Evolutionary conservation across 163 green algal genomes (phyloP).

Genomic region (Coccomyxa subellipsoidea): DNA sequence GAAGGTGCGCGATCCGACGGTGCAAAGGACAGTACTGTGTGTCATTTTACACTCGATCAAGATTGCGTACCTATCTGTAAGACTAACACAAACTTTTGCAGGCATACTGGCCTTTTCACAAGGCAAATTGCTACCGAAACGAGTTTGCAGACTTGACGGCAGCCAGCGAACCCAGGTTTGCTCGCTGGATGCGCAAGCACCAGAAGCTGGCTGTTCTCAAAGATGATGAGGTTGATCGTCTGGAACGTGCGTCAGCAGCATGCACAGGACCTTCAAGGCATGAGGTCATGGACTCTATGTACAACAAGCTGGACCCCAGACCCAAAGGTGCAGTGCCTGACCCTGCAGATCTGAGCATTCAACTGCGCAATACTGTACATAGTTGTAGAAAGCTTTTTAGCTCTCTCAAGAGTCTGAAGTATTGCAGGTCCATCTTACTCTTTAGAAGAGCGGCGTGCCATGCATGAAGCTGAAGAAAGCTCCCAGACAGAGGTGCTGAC

Average conservation of each 20-base stretch:
- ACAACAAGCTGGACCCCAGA: slow-evolving; percentile 72
- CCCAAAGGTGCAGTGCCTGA: slow-evolving; percentile 40
- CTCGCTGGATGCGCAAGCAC: slow-evolving; percentile 81
- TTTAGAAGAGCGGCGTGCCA: slow-evolving; percentile 29
- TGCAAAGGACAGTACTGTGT: too few species aligned
- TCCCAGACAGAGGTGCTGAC: neutral
- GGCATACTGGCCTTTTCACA: slow-evolving; percentile 90
- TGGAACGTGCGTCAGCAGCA: slow-evolving; percentile 70
- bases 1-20: slow-evolving; percentile 48
- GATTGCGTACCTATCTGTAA: too few species aligned
- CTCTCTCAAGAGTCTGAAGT: neutral
- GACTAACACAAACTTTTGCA: too few species aligned
- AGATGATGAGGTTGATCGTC: slow-evolving; percentile 45
- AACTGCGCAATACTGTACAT: neutral
- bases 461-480: slow-evolving; percentile 28
- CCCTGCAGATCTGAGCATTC: neutral
- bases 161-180: slow-evolving; percentile 79
- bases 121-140: slow-evolving; percentile 69
- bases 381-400: neutral
- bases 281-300: slow-evolving; percentile 87
- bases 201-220: slow-evolving; percentile 68
- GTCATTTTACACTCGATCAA: too few species aligned
- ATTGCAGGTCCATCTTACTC: slow-evolving; percentile 36
- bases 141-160: slow-evolving; percentile 88
- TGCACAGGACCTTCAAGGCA: slow-evolving; percentile 34